Base-by-base conservation (phyloP, 1,284 basidiomycete genomes). In the Ustilago bromivora region DNA sequence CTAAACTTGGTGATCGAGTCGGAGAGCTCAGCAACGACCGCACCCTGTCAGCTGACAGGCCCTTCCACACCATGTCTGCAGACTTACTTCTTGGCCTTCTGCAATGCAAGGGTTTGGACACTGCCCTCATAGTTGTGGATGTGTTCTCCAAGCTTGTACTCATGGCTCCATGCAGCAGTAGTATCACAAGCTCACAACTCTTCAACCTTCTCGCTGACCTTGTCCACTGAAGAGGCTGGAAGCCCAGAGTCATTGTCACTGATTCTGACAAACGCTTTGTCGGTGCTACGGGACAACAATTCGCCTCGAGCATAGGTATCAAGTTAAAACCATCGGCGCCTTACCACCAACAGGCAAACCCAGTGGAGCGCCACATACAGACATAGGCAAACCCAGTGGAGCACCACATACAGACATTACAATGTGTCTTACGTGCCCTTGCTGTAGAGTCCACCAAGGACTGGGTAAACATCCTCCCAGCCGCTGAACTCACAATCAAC, bases 281-380 rank as follows among this genome's bases (percentile, higher is more conserved):
- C 6, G 34, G 53, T 12, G 1, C 11, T 4, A 34, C 36, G 1
- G 53, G 53, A 10, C 3, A 38, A 1, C 6, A 13, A 7, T 54
- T 54, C 6, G 34, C 34, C 8, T 15, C 7, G 1, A 11, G 7
- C 11, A 35, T 54, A 2, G 34, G 53, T 7, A 34, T 34, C 1
- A 1, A 12, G n/a, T 31, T 54, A 28, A 35, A 41, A 10, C 54
- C 54, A 10, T 56, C 3, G 3, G 36, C 36, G 0, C 54, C 54
- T 10, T 56, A 56, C 36, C 54, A 56, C 32, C 54, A 56, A 15
- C 54, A 56, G 9, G 57, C 31, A 4, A 49, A 58, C 57, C 57
- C 31, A 31, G 57, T 19, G 19, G 19, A 58, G 19, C 41, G 1
- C 1, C 57, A 47, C 17, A 58, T 23, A 23, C 23, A 54, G 23